phyloP scores from a whole-genome alignment of 495 filamentous ascomycete species.

The Xylaria grammica region DNA sequence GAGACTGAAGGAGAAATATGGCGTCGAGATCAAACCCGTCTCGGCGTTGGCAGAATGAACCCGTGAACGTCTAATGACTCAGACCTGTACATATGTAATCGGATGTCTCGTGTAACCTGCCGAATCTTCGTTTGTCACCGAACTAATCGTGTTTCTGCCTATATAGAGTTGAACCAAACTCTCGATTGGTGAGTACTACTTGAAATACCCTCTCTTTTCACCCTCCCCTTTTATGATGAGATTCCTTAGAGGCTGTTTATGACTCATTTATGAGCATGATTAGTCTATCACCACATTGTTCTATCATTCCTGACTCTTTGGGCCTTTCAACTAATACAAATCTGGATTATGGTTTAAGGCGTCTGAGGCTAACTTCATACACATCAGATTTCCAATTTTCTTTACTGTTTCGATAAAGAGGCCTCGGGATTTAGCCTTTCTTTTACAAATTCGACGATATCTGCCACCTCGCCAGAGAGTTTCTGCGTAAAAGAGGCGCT shows the following conservation, averaged over 20 bases:
- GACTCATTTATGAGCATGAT: conserved; percentile 49
- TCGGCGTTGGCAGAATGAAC: conserved; percentile 36
- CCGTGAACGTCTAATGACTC: conserved; percentile 12
- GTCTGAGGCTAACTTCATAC: not conserved
- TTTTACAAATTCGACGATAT: conserved; percentile 30
- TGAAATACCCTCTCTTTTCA: conserved; percentile 11
- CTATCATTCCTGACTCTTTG: conserved; percentile 42
- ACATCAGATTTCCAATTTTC: not conserved
- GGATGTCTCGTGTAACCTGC: conserved; percentile 30
- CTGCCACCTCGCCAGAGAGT: conserved; percentile 27
- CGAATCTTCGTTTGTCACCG: conserved; percentile 3
- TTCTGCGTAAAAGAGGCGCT: conserved; percentile 30
- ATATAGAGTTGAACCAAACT: not conserved
- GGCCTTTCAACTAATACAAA: not conserved
- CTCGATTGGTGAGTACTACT: conserved; percentile 11
- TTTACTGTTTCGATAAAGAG: not conserved
- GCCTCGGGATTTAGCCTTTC: conserved; percentile 26
- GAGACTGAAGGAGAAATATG: conserved; percentile 88
- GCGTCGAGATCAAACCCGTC: conserved; percentile 75
- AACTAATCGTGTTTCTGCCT: conserved; percentile 8
- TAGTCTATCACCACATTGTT: conserved; percentile 54
- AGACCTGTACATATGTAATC: conserved; percentile 41
- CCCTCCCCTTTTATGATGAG: conserved; percentile 21
- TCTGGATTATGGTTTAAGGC: not conserved
- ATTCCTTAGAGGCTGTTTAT: conserved; percentile 56